Percentiles rank a stretch among this genome's conserved stretches.
These are phyloP conservation scores for Macrophomina tecta DNA, from an alignment of 2,329 filamentous ascomycete genomes.

Conservation along the genomic window DNA sequence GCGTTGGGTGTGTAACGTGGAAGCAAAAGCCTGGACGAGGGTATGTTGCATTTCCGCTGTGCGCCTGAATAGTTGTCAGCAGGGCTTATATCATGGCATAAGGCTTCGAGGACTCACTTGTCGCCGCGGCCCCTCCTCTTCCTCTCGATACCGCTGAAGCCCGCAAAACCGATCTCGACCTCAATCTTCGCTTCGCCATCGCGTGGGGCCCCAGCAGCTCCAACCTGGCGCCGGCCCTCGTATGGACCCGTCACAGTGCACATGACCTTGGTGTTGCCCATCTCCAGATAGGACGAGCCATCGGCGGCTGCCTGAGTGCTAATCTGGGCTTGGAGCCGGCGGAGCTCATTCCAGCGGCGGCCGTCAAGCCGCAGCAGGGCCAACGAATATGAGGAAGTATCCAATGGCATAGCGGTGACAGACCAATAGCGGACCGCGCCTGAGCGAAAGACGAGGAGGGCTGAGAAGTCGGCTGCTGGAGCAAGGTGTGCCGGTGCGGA, in stretches of 20 bases:
- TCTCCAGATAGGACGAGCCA: slow-evolving; percentile 90
- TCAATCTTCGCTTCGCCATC: slow-evolving; percentile 69
- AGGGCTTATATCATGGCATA: neutral
- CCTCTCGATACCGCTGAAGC: slow-evolving; percentile 86
- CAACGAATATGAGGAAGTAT: slow-evolving; percentile 89
- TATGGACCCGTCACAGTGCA: slow-evolving; percentile 87
- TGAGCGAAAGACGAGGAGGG: neutral
- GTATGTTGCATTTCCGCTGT: slow-evolving; percentile 81
- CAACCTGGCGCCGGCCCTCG: slow-evolving; percentile 62
- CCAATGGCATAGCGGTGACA: slow-evolving; percentile 76
- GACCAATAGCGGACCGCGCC: neutral
- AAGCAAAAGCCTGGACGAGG: slow-evolving; percentile 76
- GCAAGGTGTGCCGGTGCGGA: neutral
- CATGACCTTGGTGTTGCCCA: slow-evolving; percentile 97
- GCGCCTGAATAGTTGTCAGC: slow-evolving; percentile 60
- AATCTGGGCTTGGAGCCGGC: slow-evolving; percentile 85
- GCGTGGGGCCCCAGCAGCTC: slow-evolving; percentile 53
- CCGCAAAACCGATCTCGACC: slow-evolving; percentile 84
- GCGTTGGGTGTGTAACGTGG: slow-evolving; percentile 81
- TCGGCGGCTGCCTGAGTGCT: slow-evolving; percentile 91
- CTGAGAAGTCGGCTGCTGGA: neutral
- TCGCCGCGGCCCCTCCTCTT: slow-evolving; percentile 77
- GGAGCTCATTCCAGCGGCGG: slow-evolving; percentile 97
- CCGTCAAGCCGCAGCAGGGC: slow-evolving; percentile 71
- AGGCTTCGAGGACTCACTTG: slow-evolving; percentile 64